Evolutionary conservation across 805 yeast genomes (phyloP), one percentile per base, ranked within the genome.

Genomic region (Ogataea saltuana): DNA sequence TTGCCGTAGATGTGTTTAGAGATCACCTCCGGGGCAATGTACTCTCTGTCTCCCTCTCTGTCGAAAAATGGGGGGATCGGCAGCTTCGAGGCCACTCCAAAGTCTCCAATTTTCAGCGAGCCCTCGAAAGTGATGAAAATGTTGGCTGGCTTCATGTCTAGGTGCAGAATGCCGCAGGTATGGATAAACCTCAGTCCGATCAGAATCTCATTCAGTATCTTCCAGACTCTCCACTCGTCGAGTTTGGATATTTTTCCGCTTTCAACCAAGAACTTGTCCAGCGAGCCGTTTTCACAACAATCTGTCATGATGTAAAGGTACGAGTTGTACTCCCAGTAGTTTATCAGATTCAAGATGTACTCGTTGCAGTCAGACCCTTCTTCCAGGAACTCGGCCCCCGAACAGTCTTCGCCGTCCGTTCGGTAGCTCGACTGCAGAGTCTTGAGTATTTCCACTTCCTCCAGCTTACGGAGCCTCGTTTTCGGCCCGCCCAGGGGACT

Each of bases 141-240:
- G 63, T 93, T 93, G 2, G 97, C 97, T 1, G 99, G 99, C 65
- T 93, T 93, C 59, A 93, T 67, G 65, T 93, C 99, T 41, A 93
- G 69, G 66, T 93, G 99, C 39, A 90, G 69, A 41, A 87, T 83
- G 47, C 76, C 76, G 49, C 84, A 81, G 56, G 72, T 75, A 61
- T 93, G 99, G 36, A 93, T 82, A 60, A 80, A 89, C 51, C 79
- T 74, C 46, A 93, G 68, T 0, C 97, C 99, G 56, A 79, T 73
- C 31, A 88, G 66, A 13, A 90, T 72, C 61, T 91, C 99, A 39
- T 85, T 83, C 52, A 93, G 70, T 33, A 93, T 91, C 67, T 93
- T 93, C 99, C 99, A 93, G 30, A 91, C 90, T 54, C 99, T 76
- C 85, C 97, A 93, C 63, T 93, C 99, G 60, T 93, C 99, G 39